Conservation (phyloP, 176 grass and related monocot species). For the Bothriochloa decipiens region DNA sequence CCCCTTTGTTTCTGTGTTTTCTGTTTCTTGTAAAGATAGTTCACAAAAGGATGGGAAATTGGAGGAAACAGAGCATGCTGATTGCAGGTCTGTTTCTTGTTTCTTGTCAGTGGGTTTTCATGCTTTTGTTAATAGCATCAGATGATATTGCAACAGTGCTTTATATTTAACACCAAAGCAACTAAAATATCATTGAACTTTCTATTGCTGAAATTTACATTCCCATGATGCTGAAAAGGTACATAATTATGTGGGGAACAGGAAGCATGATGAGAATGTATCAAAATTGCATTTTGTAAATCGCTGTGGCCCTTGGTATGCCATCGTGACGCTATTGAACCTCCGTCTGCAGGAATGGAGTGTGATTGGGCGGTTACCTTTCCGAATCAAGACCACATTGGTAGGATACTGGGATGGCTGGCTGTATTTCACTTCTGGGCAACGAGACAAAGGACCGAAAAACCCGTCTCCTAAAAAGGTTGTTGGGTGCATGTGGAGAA, state of each 20-base stretch:
- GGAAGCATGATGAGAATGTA: not conserved
- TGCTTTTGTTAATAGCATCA: not conserved
- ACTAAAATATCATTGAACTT: not conserved
- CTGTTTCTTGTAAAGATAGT: not conserved
- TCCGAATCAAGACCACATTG: conserved; percentile 96
- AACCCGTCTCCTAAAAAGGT: conserved; percentile 89
- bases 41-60: not conserved
- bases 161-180: not conserved
- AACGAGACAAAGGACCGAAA: conserved; percentile 82
- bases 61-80: not conserved
- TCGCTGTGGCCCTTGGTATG: not conserved
- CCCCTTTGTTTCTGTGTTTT: not conserved
- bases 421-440: conserved; percentile 95
- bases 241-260: not conserved
- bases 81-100: not conserved
- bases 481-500: conserved; percentile 82
- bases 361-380: conserved; percentile 82
- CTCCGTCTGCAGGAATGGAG: conserved; percentile 77
- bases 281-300: not conserved
- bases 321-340: conserved; percentile 23
- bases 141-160: not conserved
- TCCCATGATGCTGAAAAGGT: not conserved
- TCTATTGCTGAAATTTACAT: not conserved
- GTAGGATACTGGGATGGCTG: conserved; percentile 92
- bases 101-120: not conserved